A percentile compares a stretch with the other conserved stretches of the same genome.
Evolutionary conservation across 768 basidiomycete genomes (phyloP).

Genomic region (Boletus insuetus): DNA sequence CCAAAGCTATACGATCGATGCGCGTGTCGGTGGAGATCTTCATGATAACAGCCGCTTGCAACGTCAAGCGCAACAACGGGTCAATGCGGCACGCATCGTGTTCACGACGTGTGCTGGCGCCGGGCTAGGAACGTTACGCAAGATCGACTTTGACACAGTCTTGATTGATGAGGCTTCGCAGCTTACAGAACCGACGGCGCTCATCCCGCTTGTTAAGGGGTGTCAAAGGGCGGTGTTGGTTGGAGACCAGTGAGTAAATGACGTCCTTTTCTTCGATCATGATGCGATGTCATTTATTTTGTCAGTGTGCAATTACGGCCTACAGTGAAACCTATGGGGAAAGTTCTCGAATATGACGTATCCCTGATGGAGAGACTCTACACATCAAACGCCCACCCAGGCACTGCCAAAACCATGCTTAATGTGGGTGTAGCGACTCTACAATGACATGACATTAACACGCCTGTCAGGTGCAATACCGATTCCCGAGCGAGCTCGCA

Average conservation of each 20-base stretch:
- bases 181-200: constrained; percentile 61
- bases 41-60: constrained; percentile 56
- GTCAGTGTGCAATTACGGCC: constrained; percentile 65
- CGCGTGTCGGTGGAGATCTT: constrained; percentile 55
- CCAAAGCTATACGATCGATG: constrained; percentile 61
- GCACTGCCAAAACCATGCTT: constrained; percentile 58
- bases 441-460: no score
- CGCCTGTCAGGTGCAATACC: constrained; percentile 51
- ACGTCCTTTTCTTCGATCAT: not conserved
- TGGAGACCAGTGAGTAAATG: constrained; percentile 60
- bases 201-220: constrained; percentile 69
- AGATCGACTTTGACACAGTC: constrained; percentile 55
- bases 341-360: constrained; percentile 53
- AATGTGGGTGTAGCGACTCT: constrained; percentile 35
- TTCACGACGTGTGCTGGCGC: constrained; percentile 70
- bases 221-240: constrained; percentile 56
- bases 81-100: constrained; percentile 53
- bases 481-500: constrained; percentile 57
- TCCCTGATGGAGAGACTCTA: constrained; percentile 64
- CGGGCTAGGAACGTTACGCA: constrained; percentile 55
- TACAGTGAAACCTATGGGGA: constrained; percentile 58
- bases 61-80: constrained; percentile 56
- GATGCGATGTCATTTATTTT: not conserved
- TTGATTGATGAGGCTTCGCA: constrained; percentile 73
- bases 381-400: constrained; percentile 28